Evolutionary conservation across 2,329 filamentous ascomycete genomes (phyloP), one percentile per base, ranked within the genome.

Genomic region (Didymella keratinophila): DNA sequence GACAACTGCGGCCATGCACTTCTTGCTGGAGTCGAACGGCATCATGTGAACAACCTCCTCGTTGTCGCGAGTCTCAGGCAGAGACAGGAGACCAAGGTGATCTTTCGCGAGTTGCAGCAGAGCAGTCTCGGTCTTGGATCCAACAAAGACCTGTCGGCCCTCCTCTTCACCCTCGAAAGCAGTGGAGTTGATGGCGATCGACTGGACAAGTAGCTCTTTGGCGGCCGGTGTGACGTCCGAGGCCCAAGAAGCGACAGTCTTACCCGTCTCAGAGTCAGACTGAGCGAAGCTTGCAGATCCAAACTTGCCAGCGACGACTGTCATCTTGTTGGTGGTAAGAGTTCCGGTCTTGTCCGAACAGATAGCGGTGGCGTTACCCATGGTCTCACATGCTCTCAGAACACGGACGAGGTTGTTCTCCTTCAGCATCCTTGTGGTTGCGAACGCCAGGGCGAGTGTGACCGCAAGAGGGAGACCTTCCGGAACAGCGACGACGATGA

Each of bases 71-170:
- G 78, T 72, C 61, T 83, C 79, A 3, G 80, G 65, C 2, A 82
- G 74, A 41, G 83, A 84, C 2, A 77, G 73, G 69, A 84, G 81
- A 43, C 81, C 82, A 6, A 86, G 76, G 53, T 83, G 76, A 28
- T 84, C 81, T 50, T 78, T 80, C 3, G 81, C 82, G 32, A 85
- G 76, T 27, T 81, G 76, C 9, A 86, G 76, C 2, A 86, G 76
- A 2, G 84, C 84, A 6, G 83, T 84, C 64, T 86, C 84, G 1
- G 84, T 86, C 72, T 85, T 86, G 48, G 83, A 85, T 5, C 84
- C 84, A 43, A 85, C 78, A 58, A 84, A 86, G 3, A 77, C 77
- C 36, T 83, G 78, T 18, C 81, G 78, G 6, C 82, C 81, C 0
- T 71, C 67, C 20, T 71, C 68, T 46, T 66, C 63, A 6, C 67